phyloP scores from a whole-genome alignment of 345 rosid species.

The Gossypium arboreum region DNA sequence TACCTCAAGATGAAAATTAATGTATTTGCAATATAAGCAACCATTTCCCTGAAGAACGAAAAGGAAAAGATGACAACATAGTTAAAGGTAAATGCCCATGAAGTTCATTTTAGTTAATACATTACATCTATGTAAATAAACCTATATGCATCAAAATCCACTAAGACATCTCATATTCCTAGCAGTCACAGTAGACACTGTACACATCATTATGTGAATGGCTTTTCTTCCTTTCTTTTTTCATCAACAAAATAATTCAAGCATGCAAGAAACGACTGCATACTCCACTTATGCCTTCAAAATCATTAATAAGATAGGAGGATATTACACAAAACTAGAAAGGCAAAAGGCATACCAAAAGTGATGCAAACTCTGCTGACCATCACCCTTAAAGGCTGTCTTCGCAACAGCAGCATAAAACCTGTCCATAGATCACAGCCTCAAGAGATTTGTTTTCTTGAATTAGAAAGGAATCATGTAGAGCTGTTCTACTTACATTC shows the following conservation, averaged over 20 bases:
- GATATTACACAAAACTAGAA: conserved; percentile 1
- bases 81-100: not conserved
- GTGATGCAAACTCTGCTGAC: conserved; percentile 91
- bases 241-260: not conserved
- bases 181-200: not conserved
- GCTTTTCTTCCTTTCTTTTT: not conserved
- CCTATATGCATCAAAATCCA: not conserved
- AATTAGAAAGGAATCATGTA: conserved; percentile 14
- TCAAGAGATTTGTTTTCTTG: conserved; percentile 15
- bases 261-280: not conserved
- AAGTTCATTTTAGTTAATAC: not conserved
- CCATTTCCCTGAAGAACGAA: conserved; percentile 75
- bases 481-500: conserved; percentile 64
- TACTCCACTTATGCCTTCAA: not conserved
- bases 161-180: not conserved
- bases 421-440: conserved; percentile 41
- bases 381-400: conserved; percentile 92
- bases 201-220: not conserved
- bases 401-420: conserved; percentile 86
- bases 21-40: conserved; percentile 95
- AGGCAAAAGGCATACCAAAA: conserved; percentile 59
- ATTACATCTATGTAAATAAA: not conserved
- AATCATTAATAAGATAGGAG: not conserved
- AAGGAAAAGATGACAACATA: not conserved
- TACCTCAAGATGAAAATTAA: conserved; percentile 91